These are phyloP conservation scores for Pichia pseudocactophila DNA, from an alignment of 805 yeast species.

Conservation along the genomic window DNA sequence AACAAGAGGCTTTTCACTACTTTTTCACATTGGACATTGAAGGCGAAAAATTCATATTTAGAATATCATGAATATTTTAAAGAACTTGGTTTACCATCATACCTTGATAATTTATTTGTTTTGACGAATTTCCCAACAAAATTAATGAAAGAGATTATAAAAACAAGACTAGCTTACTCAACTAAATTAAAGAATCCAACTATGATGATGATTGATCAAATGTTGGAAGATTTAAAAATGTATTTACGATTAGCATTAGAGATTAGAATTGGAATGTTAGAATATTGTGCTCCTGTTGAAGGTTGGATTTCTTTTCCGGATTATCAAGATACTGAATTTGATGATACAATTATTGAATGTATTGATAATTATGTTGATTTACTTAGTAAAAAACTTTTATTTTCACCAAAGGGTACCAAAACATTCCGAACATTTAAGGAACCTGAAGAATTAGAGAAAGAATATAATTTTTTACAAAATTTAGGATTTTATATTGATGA, in stretches of 20 bases:
- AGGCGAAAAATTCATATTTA: slow-evolving; percentile 66
- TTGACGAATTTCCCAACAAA: slow-evolving; percentile 70
- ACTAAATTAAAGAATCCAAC: slow-evolving; percentile 75
- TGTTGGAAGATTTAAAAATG: slow-evolving; percentile 73
- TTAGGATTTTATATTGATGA: slow-evolving; percentile 72
- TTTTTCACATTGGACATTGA: slow-evolving; percentile 72
- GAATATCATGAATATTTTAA: slow-evolving; percentile 54
- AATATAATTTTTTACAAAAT: slow-evolving; percentile 70
- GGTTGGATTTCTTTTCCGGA: slow-evolving; percentile 64
- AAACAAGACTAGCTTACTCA: slow-evolving; percentile 68
- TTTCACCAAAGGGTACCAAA: slow-evolving; percentile 44
- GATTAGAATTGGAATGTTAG: slow-evolving; percentile 57
- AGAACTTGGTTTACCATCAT: slow-evolving; percentile 65
- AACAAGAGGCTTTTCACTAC: slow-evolving; percentile 58
- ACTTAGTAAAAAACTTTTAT: slow-evolving; percentile 68
- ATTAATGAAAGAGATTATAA: slow-evolving; percentile 69
- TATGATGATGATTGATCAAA: slow-evolving; percentile 92
- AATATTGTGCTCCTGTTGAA: slow-evolving; percentile 47
- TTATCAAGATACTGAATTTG: slow-evolving; percentile 51
- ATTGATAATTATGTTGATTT: slow-evolving; percentile 63
- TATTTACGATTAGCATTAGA: slow-evolving; percentile 70
- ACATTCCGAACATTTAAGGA: slow-evolving; percentile 81
- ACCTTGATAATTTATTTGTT: slow-evolving; percentile 53
- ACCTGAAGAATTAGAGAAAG: slow-evolving; percentile 79
- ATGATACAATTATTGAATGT: slow-evolving; percentile 62